Evolutionary conservation across 2,329 filamentous ascomycete genomes (phyloP).

Genomic region (Tolypocladium guangdongense): DNA sequence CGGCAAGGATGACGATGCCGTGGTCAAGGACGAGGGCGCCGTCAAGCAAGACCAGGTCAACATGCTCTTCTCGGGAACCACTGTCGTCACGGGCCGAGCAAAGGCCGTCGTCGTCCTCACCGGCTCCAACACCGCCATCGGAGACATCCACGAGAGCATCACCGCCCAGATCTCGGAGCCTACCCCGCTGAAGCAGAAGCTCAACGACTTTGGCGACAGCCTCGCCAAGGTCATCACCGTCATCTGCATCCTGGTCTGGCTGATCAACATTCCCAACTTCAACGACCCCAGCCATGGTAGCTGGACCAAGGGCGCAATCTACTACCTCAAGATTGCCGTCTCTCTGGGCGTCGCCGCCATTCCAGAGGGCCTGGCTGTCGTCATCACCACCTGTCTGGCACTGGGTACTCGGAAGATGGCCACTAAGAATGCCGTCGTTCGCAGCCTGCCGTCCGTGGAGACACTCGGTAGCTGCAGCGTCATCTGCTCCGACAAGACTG

Average conservation of each 20-base stretch:
- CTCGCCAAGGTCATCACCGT: constrained; percentile 96
- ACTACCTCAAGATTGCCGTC: constrained; percentile 98
- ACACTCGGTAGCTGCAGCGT: constrained; percentile 98
- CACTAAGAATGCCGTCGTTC: constrained; percentile 92
- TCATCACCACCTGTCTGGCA: constrained; percentile 97
- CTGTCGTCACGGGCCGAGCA: constrained; percentile 88
- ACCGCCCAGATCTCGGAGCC: constrained; percentile 95
- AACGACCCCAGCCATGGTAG: constrained; percentile 85
- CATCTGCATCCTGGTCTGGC: constrained; percentile 92
- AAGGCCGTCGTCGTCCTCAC: constrained; percentile 86
- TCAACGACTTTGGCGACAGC: constrained; percentile 94
- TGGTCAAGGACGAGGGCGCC: constrained; percentile 67
- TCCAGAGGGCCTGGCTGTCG: constrained; percentile 91
- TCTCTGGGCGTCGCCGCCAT: constrained; percentile 97
- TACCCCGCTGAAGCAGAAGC: constrained; percentile 94
- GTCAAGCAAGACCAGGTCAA: constrained; percentile 97
- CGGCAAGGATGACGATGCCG: constrained; percentile 59
- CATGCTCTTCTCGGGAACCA: constrained; percentile 97
- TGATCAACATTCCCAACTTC: constrained; percentile 98
- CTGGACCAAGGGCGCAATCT: constrained; percentile 95
- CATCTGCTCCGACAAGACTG: constrained; percentile 98
- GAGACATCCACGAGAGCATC: constrained; percentile 98
- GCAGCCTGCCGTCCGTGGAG: constrained; percentile 92
- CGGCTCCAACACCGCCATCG: constrained; percentile 84
- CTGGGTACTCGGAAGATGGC: constrained; percentile 98